Conservation (phyloP, 305 asterid genomes). For the Solanum chacoense region DNA sequence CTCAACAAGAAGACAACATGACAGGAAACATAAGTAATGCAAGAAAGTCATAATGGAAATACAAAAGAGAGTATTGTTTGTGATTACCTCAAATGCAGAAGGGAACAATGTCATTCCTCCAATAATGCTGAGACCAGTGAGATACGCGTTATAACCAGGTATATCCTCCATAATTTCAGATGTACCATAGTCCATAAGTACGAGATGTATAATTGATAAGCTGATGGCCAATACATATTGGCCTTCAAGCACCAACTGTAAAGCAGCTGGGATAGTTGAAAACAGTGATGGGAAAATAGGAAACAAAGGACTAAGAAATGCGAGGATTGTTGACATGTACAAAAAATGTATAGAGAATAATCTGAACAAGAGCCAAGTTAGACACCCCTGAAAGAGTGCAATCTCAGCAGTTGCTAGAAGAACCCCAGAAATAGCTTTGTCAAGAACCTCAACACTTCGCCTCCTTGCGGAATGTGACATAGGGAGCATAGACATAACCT, state of each 20-base stretch:
- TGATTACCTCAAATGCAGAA: slow-evolving; percentile 74
- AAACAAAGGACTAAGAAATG: slow-evolving; percentile 66
- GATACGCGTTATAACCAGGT: slow-evolving; percentile 77
- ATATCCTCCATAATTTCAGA: slow-evolving; percentile 76
- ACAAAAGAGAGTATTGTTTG: neutral
- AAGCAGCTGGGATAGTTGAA: slow-evolving; percentile 76
- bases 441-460: slow-evolving; percentile 83
- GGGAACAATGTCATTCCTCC: slow-evolving; percentile 94
- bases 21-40: neutral
- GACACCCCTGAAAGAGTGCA: slow-evolving; percentile 80
- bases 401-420: slow-evolving; percentile 82
- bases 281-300: slow-evolving; percentile 78
- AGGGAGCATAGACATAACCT: slow-evolving; percentile 79
- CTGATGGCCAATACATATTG: slow-evolving; percentile 45
- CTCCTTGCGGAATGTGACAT: slow-evolving; percentile 57
- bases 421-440: slow-evolving; percentile 79
- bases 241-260: slow-evolving; percentile 76
- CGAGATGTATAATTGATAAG: slow-evolving; percentile 53
- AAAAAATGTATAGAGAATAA: slow-evolving; percentile 65
- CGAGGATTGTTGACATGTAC: slow-evolving; percentile 84
- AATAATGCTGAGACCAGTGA: slow-evolving; percentile 90
- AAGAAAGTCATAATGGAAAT: neutral
- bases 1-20: neutral
- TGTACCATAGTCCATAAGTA: slow-evolving; percentile 75
- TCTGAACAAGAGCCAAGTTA: slow-evolving; percentile 90